Evolutionary conservation across 306 rosid genomes (phyloP), one percentile per base, ranked within the genome.

Genomic region (Cucurbita maxima): DNA sequence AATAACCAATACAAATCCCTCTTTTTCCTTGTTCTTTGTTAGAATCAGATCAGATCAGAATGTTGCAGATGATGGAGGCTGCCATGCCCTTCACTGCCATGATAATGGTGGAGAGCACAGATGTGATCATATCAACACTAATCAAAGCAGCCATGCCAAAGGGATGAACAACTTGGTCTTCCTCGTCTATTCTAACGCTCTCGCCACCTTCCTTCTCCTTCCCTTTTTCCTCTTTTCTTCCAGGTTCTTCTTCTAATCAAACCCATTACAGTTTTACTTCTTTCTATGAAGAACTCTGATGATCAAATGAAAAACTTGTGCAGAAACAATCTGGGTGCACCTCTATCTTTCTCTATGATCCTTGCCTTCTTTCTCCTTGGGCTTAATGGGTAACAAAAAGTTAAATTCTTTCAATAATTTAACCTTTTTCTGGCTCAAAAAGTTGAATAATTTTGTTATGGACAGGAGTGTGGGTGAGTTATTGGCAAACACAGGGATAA

Each of bases 321-420:
- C 80, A 80, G 86, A 78, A 78, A 62, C n/a, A 77, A 72, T 52
- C 70, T 76, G 18, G n/a, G 0, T 5, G 73, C 80, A 3, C 84
- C 88, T 14, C 82, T 80, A 16, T 82, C 73, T 51, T 75, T 80
- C 74, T 66, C 81, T 43, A 50, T 85, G 59, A 78, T 85, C 43
- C 78, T 78, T 19, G 81, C 75, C 74, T 85, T 82, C 84, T 85
- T 80, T 78, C 79, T 85, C 58, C 86, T 85, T 14, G 76, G 63
- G 10, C 40, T 58, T 11, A 58, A 19, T 68, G 88, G 86, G 88
- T 84, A 82, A 62, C 15, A 50, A 14, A 30, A 30, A 30, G 34
- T 30, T 4, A 14, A 10, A 4, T 3, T 1, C 54, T 50, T 3
- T 1, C 54, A 12, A 50, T 50, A 5, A 4, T 50, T 50, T 50